Conservation (phyloP, 2,329 filamentous ascomycete species). For the Elsinoe batatas region DNA sequence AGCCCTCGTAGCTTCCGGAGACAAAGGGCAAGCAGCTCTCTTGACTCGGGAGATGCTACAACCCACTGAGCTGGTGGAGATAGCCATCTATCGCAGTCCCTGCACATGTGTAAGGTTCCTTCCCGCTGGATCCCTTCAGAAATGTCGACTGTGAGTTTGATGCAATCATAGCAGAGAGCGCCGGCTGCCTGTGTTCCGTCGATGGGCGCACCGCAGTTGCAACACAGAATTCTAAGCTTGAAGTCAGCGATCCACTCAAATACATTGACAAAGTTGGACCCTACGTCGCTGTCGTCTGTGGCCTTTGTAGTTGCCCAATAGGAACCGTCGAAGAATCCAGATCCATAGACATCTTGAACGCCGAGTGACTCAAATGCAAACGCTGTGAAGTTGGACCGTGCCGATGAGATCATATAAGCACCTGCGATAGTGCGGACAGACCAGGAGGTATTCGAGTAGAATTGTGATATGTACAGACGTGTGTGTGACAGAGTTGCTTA, state of each 20-base stretch:
- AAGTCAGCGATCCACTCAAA: not conserved
- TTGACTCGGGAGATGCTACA: constrained; percentile 72
- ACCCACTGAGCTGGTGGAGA: constrained; percentile 81
- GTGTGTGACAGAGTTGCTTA: not conserved
- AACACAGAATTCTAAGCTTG: constrained; percentile 74
- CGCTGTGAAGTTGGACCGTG: not conserved
- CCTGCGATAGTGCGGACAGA: not conserved
- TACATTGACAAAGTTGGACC: constrained; percentile 14
- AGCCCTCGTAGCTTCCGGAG: constrained; percentile 78
- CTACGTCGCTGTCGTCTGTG: constrained; percentile 23
- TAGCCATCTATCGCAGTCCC: constrained; percentile 90
- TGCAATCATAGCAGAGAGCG: constrained; percentile 89
- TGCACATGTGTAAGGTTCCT: constrained; percentile 79
- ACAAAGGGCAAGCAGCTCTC: constrained; percentile 86
- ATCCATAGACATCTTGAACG: constrained; percentile 29
- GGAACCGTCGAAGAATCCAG: constrained; percentile 25
- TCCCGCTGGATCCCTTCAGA: constrained; percentile 86
- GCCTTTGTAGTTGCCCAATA: constrained; percentile 20
- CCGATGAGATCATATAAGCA: no score
- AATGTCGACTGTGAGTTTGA: constrained; percentile 90
- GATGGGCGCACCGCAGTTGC: constrained; percentile 92
- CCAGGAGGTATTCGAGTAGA: not conserved
- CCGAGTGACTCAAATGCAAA: constrained; percentile 12
- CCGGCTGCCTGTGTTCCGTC: constrained; percentile 80
- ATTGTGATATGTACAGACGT: not conserved